A percentile compares a stretch with the other conserved stretches of the same genome.
These are phyloP conservation scores for Aureobasidium sp. DNA, from an alignment of 2,329 filamentous ascomycete species.

Conservation along the genomic window DNA sequence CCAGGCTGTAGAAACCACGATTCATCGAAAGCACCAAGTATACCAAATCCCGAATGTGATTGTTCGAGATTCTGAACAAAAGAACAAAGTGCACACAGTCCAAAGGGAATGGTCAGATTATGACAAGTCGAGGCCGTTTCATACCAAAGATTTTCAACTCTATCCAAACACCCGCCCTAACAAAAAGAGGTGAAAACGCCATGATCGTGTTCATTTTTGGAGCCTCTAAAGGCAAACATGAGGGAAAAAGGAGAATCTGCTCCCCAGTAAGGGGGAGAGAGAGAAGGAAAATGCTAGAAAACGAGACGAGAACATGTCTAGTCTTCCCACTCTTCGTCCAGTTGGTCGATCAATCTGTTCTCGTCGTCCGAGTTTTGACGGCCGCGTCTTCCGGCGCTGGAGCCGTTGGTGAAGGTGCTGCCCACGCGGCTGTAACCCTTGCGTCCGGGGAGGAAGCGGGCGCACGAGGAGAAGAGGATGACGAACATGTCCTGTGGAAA, in stretches of 20 bases:
- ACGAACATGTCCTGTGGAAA: constrained; percentile 47
- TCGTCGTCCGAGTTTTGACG: constrained; percentile 62
- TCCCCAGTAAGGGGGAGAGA: not conserved
- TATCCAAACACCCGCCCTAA: not conserved
- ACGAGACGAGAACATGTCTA: constrained; percentile 19
- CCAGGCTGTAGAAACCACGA: not conserved
- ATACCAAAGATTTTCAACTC: not conserved
- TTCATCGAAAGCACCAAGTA: not conserved
- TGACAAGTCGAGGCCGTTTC: not conserved
- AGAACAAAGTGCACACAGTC: not conserved
- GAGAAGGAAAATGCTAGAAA: not conserved
- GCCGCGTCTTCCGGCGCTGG: constrained; percentile 33
- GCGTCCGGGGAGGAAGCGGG: constrained; percentile 53
- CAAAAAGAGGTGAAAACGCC: not conserved
- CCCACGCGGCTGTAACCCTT: constrained; percentile 60
- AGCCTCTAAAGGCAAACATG: not conserved
- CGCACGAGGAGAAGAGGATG: constrained; percentile 60
- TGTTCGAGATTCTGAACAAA: not conserved
- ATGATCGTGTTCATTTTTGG: not conserved
- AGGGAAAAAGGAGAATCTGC: too few species aligned
- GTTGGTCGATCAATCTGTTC: constrained; percentile 86
- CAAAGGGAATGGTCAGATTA: not conserved
- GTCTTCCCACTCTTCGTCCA: constrained; percentile 97
- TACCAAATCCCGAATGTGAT: not conserved
- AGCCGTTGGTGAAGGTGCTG: constrained; percentile 40